phyloP scores from a whole-genome alignment of 108 stramenopile species.

The Nitzschia inconspicua region DNA sequence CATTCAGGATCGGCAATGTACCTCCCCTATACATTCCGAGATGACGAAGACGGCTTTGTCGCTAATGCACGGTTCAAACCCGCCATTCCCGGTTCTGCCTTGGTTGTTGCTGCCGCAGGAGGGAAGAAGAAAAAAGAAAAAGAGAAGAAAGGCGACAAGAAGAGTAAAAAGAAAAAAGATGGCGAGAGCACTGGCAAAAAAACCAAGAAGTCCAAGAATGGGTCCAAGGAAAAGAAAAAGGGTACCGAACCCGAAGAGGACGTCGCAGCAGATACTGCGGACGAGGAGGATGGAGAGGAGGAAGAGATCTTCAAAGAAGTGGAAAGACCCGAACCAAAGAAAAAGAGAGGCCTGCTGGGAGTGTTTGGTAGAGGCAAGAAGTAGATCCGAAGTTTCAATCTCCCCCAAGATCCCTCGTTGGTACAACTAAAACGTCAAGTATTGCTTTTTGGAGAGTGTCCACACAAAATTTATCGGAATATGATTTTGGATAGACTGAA shows the following conservation, averaged over 20 bases:
- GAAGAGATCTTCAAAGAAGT: slow-evolving; percentile 1
- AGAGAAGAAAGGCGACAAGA: slow-evolving; percentile 5
- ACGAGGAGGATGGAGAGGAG: neutral
- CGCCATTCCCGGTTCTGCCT: neutral
- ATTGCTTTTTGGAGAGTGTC: too few relatives aligned
- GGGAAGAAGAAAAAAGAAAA: slow-evolving; percentile 13
- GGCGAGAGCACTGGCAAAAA: neutral
- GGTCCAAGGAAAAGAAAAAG: neutral
- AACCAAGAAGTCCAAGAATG: neutral
- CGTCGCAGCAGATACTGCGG: neutral
- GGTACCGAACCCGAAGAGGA: slow-evolving; percentile 6
- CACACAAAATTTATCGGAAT: too few relatives aligned
- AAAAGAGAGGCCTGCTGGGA: slow-evolving; percentile 4
- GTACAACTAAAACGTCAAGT: too few relatives aligned
- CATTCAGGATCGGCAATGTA: slow-evolving; percentile 79
- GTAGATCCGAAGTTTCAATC: too few relatives aligned
- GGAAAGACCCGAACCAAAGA: slow-evolving; percentile 2
- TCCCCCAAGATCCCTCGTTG: too few relatives aligned
- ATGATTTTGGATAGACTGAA: too few relatives aligned
- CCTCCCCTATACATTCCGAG: slow-evolving; percentile 53
- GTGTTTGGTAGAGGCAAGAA: neutral
- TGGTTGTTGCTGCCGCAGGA: neutral
- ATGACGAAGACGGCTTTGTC: slow-evolving; percentile 33
- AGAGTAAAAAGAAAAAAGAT: slow-evolving; percentile 5
- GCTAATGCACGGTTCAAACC: neutral